Evolutionary conservation across 768 basidiomycete species (phyloP).

Genomic region (Tricholoma flavovirens): DNA sequence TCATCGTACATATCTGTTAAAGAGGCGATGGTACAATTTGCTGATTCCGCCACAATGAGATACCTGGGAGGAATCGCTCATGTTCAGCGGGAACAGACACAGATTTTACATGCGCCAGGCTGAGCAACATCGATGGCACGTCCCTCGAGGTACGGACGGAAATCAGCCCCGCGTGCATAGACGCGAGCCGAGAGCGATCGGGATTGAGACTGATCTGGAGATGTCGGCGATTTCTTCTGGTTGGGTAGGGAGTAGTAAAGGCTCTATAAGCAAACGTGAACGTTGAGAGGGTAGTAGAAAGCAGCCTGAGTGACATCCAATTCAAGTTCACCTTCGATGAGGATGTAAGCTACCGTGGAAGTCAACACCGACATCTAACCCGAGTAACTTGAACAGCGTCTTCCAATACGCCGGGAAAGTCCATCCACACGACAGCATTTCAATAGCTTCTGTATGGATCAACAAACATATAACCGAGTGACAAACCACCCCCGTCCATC

Average conservation of each 20-base stretch:
- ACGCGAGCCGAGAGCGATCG: slow-evolving; percentile 58
- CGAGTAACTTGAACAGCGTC: slow-evolving; percentile 48
- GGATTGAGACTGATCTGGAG: no score
- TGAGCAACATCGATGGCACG: slow-evolving; percentile 65
- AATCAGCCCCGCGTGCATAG: slow-evolving; percentile 58
- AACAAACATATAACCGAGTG: background rate
- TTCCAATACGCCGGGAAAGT: slow-evolving; percentile 48
- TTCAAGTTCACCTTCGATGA: slow-evolving; percentile 51
- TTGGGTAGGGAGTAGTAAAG: slow-evolving; percentile 49
- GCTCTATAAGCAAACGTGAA: slow-evolving; percentile 32
- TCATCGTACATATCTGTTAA: slow-evolving; percentile 59
- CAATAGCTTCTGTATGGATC: background rate
- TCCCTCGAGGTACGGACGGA: slow-evolving; percentile 58
- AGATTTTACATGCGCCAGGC: slow-evolving; percentile 44
- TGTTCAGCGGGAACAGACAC: background rate
- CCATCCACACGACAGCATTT: slow-evolving; percentile 50
- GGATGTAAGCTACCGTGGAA: slow-evolving; percentile 68
- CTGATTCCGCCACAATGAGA: slow-evolving; percentile 57
- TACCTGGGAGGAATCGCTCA: slow-evolving; percentile 34
- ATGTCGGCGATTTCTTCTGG: slow-evolving; percentile 16
- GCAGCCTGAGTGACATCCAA: background rate
- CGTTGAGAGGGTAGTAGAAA: background rate
- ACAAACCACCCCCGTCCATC: slow-evolving; percentile 58
- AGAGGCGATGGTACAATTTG: slow-evolving; percentile 51
- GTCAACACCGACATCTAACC: slow-evolving; percentile 61